phyloP scores from a whole-genome alignment of 1,139 yeast genomes.

The Yamadazyma taylorii region DNA sequence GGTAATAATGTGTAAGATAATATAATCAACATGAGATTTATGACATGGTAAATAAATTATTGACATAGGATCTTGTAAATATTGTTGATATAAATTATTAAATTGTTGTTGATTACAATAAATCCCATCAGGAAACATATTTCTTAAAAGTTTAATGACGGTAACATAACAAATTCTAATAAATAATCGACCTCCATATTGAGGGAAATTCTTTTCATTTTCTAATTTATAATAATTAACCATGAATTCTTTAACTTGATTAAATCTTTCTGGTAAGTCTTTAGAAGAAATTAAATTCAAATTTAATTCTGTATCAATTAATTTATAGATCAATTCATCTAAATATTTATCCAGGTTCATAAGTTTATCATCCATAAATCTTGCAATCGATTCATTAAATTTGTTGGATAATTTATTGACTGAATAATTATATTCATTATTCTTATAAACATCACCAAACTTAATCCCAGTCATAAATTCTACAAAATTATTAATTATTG shows the following conservation, averaged over 20 bases:
- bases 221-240: constrained; percentile 37
- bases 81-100: constrained; percentile 29
- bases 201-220: constrained; percentile 41
- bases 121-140: constrained; percentile 47
- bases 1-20: constrained; percentile 57
- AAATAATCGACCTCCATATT: constrained; percentile 25
- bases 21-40: constrained; percentile 66
- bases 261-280: constrained; percentile 35
- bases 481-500: constrained; percentile 33
- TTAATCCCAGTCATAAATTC: constrained; percentile 29
- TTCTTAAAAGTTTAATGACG: constrained; percentile 31
- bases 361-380: constrained; percentile 36
- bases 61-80: constrained; percentile 44
- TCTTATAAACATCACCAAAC: constrained; percentile 32
- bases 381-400: constrained; percentile 30
- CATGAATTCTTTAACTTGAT: constrained; percentile 41
- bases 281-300: constrained; percentile 40
- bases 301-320: constrained; percentile 41
- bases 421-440: constrained; percentile 37
- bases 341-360: constrained; percentile 33
- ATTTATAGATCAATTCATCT: constrained; percentile 38
- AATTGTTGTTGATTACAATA: constrained; percentile 42
- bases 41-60: constrained; percentile 52
- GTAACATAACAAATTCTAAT: constrained; percentile 40
- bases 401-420: constrained; percentile 33